Evolutionary conservation across 2,329 filamentous ascomycete species (phyloP), one percentile per base, ranked within the genome.

Genomic region (Colletotrichum navitas): DNA sequence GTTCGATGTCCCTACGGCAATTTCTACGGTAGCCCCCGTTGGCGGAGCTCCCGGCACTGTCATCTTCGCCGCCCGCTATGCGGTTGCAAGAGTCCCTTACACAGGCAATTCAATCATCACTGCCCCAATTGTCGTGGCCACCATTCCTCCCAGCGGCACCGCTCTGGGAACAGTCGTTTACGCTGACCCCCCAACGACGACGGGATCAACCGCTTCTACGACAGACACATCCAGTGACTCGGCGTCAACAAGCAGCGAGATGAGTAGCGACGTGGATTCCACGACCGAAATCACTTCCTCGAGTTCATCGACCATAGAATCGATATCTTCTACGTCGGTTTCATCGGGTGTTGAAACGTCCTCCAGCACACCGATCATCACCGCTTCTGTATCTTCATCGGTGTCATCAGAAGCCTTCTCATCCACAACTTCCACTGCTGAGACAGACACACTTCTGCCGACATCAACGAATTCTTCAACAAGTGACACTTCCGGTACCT

Each of bases 121-220:
- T 1, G 58, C 32, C 5, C 63, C 68, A 1, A 70, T 65, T 2
- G 56, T 64, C 2, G 29, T 71, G 26, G 21, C 68, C 2, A 73
- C 73, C n/a, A 62, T 71, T 14, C 56, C 62, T 2, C 69, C 66
- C 49, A 66, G 59, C 34, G 63, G 63, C 2, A 65, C 71, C 6
- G 54, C 18, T 0, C 60, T 64, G 1, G 71, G 73, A 10, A 74
- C 73, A 1, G 55, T 74, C 12, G 26, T 74, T 5, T 62, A 51
- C 29, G 59, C 59, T 12, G 29, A 62, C 18, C 59, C 59, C 39
- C 45, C 59, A 5, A 39, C 21, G 32, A 24, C 32, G 21, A 24
- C 32, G 18, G 52, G 11, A 8, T 55, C 32, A 14, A 36, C 18
- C 10, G 21, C 52, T 36, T n/a, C 52, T 55, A 36, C 52, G 12